A percentile compares a stretch with the other conserved stretches of the same genome.
Conservation (phyloP, 208 protist genomes). For the Trypanosoma congolense region DNA sequence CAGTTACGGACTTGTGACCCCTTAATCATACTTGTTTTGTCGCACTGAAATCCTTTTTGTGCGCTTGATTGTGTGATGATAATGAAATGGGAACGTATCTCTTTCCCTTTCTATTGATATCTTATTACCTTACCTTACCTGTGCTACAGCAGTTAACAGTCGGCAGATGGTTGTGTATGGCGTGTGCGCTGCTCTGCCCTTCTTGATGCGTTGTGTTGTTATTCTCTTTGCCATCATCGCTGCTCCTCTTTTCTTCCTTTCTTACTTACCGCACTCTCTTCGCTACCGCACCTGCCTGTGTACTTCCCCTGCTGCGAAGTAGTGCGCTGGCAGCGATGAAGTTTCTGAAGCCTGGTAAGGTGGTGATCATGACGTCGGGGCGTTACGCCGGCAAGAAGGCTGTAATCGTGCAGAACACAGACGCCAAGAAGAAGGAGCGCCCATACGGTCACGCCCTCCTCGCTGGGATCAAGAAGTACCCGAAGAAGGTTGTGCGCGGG, state of each 20-base stretch:
- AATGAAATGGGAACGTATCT: neutral
- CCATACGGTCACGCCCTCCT: conserved; percentile 94
- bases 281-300: conserved; percentile 2
- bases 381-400: conserved; percentile 97
- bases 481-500: conserved; percentile 90
- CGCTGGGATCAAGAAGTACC: conserved; percentile 95
- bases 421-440: conserved; percentile 87
- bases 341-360: conserved; percentile 97
- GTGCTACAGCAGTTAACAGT: too few relatives aligned
- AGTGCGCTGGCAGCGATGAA: conserved; percentile 52
- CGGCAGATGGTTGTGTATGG: too few relatives aligned
- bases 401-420: conserved; percentile 96
- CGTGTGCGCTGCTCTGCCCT: too few relatives aligned
- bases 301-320: neutral
- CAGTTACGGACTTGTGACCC: conserved; percentile 15
- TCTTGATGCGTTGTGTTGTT: too few relatives aligned
- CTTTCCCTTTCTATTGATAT: too few relatives aligned
- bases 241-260: neutral
- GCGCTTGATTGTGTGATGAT: neutral
- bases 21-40: neutral
- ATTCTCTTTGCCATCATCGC: too few relatives aligned
- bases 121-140: too few relatives aligned
- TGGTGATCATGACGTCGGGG: conserved; percentile 96
- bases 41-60: too few relatives aligned
- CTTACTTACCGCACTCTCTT: neutral